These are phyloP conservation scores for Stephania yunnanensis DNA, from an alignment of 164 flowering plant genomes.

Conservation along the genomic window DNA sequence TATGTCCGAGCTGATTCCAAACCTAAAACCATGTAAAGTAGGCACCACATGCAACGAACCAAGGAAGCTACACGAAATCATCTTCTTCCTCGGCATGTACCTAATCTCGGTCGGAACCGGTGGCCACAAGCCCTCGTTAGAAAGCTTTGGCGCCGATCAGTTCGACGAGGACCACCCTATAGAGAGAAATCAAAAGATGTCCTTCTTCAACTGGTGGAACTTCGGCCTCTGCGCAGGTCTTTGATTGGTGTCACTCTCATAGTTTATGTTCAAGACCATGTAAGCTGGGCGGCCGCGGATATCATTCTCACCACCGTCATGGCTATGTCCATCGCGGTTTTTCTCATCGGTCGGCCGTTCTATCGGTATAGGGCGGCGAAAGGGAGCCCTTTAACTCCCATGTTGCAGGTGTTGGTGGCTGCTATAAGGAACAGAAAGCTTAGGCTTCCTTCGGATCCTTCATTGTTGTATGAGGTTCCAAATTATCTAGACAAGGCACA, in stretches of 20 bases:
- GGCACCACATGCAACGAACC: conserved; percentile 30
- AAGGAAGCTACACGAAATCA: conserved; percentile 45
- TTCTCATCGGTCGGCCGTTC: conserved; percentile 49
- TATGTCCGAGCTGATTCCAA: conserved; percentile 56
- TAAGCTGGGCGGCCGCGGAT: conserved; percentile 72
- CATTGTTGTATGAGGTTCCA: conserved; percentile 47
- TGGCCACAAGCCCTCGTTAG: conserved; percentile 83
- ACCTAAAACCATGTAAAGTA: conserved; percentile 41
- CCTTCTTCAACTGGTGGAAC: conserved; percentile 97
- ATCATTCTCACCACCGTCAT: conserved; percentile 47
- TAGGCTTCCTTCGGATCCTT: conserved; percentile 45
- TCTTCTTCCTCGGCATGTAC: conserved; percentile 73
- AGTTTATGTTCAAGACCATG: conserved; percentile 72
- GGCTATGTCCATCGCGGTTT: conserved; percentile 45
- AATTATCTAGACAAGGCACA: conserved; percentile 20
- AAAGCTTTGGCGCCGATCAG: conserved; percentile 97
- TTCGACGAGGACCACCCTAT: conserved; percentile 69
- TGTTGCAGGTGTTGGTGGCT: conserved; percentile 74
- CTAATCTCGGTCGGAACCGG: conserved; percentile 83
- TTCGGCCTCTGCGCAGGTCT: conserved; percentile 65
- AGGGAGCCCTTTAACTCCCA: conserved; percentile 84
- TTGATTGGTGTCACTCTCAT: conserved; percentile 70
- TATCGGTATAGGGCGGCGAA: conserved; percentile 54
- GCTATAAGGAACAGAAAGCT: conserved; percentile 65
- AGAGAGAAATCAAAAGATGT: conserved; percentile 77